Conservation (phyloP, 2,329 filamentous ascomycete genomes). For the Chaetomium sp. region DNA sequence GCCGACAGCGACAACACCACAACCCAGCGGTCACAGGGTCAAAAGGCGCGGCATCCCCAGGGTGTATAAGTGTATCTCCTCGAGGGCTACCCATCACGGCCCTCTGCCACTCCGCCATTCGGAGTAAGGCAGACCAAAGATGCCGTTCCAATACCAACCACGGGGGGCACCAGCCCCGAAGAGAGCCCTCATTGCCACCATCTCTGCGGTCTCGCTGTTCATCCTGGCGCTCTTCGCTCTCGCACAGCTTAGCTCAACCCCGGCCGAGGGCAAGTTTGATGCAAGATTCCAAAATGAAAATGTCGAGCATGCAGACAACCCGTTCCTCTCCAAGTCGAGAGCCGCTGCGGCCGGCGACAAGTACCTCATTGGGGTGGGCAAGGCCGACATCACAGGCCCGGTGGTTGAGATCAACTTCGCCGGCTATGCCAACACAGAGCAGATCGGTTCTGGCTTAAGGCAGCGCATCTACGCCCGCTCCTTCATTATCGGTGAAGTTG, state of each 20-base stretch:
- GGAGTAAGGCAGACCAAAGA: conserved; percentile 3
- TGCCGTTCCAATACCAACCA: conserved; percentile 23
- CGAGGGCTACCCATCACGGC: neutral
- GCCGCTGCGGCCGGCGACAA: conserved; percentile 41
- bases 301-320: conserved; percentile 30
- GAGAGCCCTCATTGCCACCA: conserved; percentile 19
- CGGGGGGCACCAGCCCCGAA: conserved; percentile 14
- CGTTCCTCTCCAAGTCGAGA: conserved; percentile 23
- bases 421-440: conserved; percentile 79
- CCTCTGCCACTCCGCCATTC: neutral
- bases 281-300: conserved; percentile 26
- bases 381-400: conserved; percentile 64
- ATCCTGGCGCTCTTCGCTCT: conserved; percentile 41
- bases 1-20: neutral
- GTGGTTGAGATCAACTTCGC: conserved; percentile 89
- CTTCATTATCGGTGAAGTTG: conserved; percentile 76
- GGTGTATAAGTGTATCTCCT: neutral
- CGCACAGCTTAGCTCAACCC: conserved; percentile 29
- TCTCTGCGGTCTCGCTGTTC: conserved; percentile 42
- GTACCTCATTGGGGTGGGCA: conserved; percentile 56
- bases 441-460: conserved; percentile 79
- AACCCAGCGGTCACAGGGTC: neutral
- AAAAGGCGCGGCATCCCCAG: neutral
- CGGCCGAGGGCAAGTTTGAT: conserved; percentile 25
- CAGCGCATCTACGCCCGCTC: conserved; percentile 84